phyloP scores from a whole-genome alignment of 176 grass and related monocot species.

The Cenchrus fungigraminus region DNA sequence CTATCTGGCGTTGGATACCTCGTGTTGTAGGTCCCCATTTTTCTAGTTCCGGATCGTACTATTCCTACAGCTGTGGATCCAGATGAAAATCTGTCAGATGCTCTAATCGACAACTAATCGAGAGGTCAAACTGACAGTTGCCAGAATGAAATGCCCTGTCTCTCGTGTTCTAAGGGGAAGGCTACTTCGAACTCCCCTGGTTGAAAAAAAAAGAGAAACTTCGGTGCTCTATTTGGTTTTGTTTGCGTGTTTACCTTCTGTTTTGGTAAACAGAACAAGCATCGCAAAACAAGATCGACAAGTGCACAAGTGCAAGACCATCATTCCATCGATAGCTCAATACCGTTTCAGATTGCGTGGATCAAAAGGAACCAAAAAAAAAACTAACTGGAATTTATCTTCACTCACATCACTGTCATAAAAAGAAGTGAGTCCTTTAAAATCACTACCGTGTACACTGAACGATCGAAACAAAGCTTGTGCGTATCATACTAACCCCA shows the following conservation, averaged over 20 bases:
- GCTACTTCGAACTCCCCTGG: no score
- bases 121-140: background rate
- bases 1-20: background rate
- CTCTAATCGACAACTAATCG: background rate
- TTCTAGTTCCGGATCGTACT: background rate
- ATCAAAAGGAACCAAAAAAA: background rate
- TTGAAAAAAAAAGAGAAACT: background rate
- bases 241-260: background rate
- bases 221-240: background rate
- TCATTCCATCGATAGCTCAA: no score
- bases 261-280: background rate
- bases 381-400: background rate
- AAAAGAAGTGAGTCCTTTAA: background rate
- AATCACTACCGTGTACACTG: background rate
- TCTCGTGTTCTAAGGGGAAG: background rate
- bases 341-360: background rate
- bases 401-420: background rate
- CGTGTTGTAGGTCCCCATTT: background rate
- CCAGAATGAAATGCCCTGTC: background rate
- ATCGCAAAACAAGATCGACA: background rate
- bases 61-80: conserved; percentile 1
- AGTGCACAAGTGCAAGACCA: background rate
- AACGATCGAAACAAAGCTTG: background rate
- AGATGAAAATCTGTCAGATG: background rate
- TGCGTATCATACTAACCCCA: background rate